Conservation (phyloP, 352 stramenopile genomes). For the Phytophthora tentaculata region DNA sequence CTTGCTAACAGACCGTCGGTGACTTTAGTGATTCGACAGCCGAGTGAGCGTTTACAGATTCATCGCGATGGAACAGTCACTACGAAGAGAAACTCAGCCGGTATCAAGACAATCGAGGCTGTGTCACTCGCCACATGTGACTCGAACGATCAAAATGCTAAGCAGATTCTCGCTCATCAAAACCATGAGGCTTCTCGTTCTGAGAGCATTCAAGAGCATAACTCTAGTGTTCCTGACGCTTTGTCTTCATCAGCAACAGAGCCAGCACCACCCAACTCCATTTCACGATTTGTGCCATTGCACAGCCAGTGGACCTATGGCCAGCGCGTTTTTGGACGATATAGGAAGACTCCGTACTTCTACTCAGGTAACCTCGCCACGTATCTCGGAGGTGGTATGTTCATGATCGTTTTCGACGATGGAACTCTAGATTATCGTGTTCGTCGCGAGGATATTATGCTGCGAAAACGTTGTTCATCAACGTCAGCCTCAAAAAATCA, state of each 20-base stretch:
- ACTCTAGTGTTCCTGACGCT: not conserved
- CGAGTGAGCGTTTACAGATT: slow-evolving; percentile 17
- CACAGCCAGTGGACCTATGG: slow-evolving; percentile 67
- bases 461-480: slow-evolving; percentile 29
- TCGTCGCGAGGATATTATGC: slow-evolving; percentile 69
- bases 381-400: slow-evolving; percentile 66
- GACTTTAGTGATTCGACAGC: slow-evolving; percentile 15
- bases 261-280: no score
- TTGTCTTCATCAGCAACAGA: not conserved
- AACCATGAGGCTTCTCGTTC: not conserved
- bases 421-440: slow-evolving; percentile 76
- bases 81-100: not conserved
- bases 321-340: slow-evolving; percentile 67
- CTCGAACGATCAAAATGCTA: not conserved
- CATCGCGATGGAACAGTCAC: slow-evolving; percentile 10
- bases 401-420: slow-evolving; percentile 86
- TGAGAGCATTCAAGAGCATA: slow-evolving; percentile 8
- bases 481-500: not conserved
- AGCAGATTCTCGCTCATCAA: slow-evolving; percentile 7
- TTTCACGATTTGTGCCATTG: slow-evolving; percentile 61
- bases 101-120: slow-evolving; percentile 4
- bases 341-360: slow-evolving; percentile 78
- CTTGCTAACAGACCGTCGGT: slow-evolving; percentile 18
- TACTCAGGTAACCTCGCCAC: slow-evolving; percentile 82
- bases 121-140: not conserved